Evolutionary conservation across 1,284 basidiomycete genomes (phyloP).

Genomic region (Peniophora sp.): DNA sequence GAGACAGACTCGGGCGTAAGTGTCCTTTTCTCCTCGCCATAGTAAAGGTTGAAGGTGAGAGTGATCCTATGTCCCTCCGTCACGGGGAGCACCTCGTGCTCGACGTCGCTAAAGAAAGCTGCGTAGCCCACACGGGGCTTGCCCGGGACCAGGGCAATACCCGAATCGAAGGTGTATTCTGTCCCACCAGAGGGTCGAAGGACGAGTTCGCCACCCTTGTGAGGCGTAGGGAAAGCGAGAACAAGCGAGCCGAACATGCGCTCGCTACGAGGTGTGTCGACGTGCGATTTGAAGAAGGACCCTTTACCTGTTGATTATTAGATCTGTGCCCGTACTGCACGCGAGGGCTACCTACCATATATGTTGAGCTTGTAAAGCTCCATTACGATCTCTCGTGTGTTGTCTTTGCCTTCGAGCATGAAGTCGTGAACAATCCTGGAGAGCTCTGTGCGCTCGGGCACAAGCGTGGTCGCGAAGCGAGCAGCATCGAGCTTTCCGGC

Average conservation of each 20-base stretch:
- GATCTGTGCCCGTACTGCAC: too few relatives aligned
- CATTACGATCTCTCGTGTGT: slow-evolving; percentile 6
- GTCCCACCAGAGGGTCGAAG: slow-evolving; percentile 4
- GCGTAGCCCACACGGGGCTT: slow-evolving; percentile 14
- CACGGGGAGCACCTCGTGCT: slow-evolving; percentile 35
- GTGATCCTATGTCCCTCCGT: slow-evolving; percentile 32
- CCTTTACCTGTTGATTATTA: slow-evolving; percentile 7
- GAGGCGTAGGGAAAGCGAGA: slow-evolving; percentile 8
- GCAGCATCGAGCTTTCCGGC: slow-evolving; percentile 10
- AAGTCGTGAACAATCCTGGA: slow-evolving; percentile 7
- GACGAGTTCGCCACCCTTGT: slow-evolving; percentile 9
- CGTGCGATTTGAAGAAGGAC: slow-evolving; percentile 19
- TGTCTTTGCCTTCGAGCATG: slow-evolving; percentile 11
- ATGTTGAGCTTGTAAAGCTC: slow-evolving; percentile 23
- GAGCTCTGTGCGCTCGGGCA: slow-evolving; percentile 8
- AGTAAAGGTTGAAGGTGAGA: slow-evolving; percentile 33
- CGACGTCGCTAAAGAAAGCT: slow-evolving; percentile 35
- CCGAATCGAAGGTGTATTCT: slow-evolving; percentile 7
- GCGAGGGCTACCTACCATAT: slow-evolving; percentile 12
- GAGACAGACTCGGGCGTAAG: not conserved
- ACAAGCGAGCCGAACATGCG: slow-evolving; percentile 16
- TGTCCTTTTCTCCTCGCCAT: slow-evolving; percentile 8
- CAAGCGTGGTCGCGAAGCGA: slow-evolving; percentile 5
- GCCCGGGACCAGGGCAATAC: slow-evolving; percentile 3
- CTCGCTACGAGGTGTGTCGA: slow-evolving; percentile 16